Evolutionary conservation across 768 basidiomycete genomes (phyloP), one percentile per base, ranked within the genome.

Genomic region (Termitomyces sp.): DNA sequence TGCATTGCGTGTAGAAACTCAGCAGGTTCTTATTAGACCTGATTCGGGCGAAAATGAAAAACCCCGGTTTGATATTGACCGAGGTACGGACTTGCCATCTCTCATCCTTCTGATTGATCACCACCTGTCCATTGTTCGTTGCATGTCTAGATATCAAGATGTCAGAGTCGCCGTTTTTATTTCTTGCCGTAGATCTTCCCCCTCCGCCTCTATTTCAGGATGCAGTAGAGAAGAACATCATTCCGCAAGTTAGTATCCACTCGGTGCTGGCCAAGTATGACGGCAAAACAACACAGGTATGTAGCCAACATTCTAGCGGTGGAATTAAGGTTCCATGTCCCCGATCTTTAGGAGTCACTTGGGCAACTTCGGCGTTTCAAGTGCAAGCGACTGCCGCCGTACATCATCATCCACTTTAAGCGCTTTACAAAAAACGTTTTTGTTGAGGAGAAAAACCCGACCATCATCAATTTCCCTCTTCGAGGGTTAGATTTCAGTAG

Each of bases 201-300:
- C 92, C 97, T 0, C 95, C 95, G n/a, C 97, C 96, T 15, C 77
- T 99, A 43, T 99, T 98, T 76, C 96, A 98, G 75, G 96, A 98
- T 71, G 77, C 91, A 4, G 84, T 96, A 50, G 95, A 97, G 78
- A 97, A 97, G 78, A 98, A 98, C 73, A 98, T 99, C 72, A 97
- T 98, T 65, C 97, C 97, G 37, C 97, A 99, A 81, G 93, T 97
- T 63, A 90, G 89, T 50, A 87, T 99, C 60, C 86, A 94, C 61
- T 87, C 88, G 11, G 88, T 98, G 34, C 81, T 98, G 29, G 83
- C 90, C 20, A 99, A 99, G 75, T 99, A 95, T 74, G 94, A 98
- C 73, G 97, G 97, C 14, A 79, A 77, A 66, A 92, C 90, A 4
- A 91, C 95, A 15, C 94, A 96, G 81, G 94, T 90, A 68, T 68